phyloP scores from a whole-genome alignment of 1,139 yeast species.

The Blastobotrys proliferans region DNA sequence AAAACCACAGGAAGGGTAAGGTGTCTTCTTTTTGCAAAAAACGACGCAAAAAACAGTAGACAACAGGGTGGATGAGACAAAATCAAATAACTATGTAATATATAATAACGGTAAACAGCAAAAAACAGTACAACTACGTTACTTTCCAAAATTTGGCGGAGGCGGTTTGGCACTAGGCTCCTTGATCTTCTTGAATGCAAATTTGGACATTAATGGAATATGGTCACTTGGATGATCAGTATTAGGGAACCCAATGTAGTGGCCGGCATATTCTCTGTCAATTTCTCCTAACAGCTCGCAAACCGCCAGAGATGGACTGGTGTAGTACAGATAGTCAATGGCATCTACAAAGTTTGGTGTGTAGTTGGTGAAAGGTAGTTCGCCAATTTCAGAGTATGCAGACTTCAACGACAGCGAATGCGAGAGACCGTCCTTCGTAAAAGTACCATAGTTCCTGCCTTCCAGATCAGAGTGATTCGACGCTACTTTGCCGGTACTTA shows the following conservation, averaged over 20 bases:
- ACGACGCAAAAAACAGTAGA: too few relatives aligned
- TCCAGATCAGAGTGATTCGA: slow-evolving; percentile 73
- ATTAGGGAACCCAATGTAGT: slow-evolving; percentile 89
- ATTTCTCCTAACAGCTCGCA: slow-evolving; percentile 82
- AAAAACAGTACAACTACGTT: too few relatives aligned
- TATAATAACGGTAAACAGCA: too few relatives aligned
- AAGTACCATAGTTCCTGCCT: slow-evolving; percentile 86
- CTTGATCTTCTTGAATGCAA: slow-evolving; percentile 59
- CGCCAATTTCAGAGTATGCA: slow-evolving; percentile 80
- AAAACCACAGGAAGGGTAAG: too few relatives aligned
- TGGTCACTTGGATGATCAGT: slow-evolving; percentile 95
- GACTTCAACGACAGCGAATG: slow-evolving; percentile 81
- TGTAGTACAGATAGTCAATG: slow-evolving; percentile 94
- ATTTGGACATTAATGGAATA: slow-evolving; percentile 73
- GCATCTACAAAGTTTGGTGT: slow-evolving; percentile 91
- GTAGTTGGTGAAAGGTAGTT: slow-evolving; percentile 89
- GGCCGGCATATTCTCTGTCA: slow-evolving; percentile 69
- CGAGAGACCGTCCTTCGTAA: slow-evolving; percentile 82
- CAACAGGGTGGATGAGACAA: too few relatives aligned
- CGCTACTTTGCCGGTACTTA: slow-evolving; percentile 67
- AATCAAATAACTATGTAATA: too few relatives aligned
- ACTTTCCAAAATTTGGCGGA: slow-evolving; percentile 26
- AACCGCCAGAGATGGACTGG: slow-evolving; percentile 72
- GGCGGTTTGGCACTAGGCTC: slow-evolving; percentile 28
- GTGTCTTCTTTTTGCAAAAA: too few relatives aligned